Conservation (phyloP, 306 rosid species). For the Acacia confusa region DNA sequence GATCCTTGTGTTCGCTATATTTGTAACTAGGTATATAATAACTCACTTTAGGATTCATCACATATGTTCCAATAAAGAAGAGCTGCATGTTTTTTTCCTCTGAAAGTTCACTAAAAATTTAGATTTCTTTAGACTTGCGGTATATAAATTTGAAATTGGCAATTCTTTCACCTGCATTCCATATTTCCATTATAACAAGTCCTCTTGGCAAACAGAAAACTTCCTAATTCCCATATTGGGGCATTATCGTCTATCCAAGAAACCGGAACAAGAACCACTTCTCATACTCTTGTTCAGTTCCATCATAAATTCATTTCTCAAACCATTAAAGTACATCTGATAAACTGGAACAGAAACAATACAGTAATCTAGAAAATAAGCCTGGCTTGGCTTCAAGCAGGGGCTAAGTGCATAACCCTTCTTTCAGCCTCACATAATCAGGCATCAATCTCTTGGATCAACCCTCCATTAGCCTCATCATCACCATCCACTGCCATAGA, state of each 20-base stretch:
- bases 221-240: slow-evolving; percentile 36
- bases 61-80: neutral
- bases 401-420: slow-evolving; percentile 37
- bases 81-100: neutral
- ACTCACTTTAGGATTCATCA: neutral
- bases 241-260: slow-evolving; percentile 58
- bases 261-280: slow-evolving; percentile 42
- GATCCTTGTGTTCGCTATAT: too few species aligned
- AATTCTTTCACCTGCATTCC: neutral
- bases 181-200: neutral
- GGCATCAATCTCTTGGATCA: slow-evolving; percentile 50
- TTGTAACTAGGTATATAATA: neutral
- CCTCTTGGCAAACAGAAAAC: neutral
- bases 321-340: neutral
- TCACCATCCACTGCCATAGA: slow-evolving; percentile 28
- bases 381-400: slow-evolving; percentile 35
- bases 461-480: neutral
- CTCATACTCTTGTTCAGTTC: slow-evolving; percentile 43
- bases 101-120: neutral
- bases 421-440: slow-evolving; percentile 49
- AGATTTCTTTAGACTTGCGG: neutral
- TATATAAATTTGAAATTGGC: neutral
- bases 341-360: too few species aligned
- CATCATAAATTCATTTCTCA: slow-evolving; percentile 47
- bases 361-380: too few species aligned